Conservation (phyloP, 495 filamentous ascomycete species). For the Bacidia gigantensis region DNA sequence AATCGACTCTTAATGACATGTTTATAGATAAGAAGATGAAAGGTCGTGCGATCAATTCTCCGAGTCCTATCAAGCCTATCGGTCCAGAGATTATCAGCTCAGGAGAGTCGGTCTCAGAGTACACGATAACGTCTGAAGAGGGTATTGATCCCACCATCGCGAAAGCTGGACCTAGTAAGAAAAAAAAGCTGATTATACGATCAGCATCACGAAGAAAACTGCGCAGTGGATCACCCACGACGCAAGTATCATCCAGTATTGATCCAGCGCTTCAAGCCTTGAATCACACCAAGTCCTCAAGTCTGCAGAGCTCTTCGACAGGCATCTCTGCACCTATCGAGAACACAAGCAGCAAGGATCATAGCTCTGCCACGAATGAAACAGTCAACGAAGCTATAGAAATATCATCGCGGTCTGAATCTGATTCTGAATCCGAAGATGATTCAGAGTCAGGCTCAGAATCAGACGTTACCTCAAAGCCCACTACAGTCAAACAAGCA, state of each 20-base stretch:
- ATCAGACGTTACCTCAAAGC: background rate
- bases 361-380: background rate
- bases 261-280: slow-evolving; percentile 1
- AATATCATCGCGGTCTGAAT: background rate
- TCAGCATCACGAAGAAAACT: slow-evolving; percentile 1
- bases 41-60: slow-evolving; percentile 4
- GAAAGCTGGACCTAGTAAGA: slow-evolving; percentile 16
- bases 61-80: background rate
- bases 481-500: background rate
- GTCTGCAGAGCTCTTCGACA: background rate
- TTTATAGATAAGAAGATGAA: slow-evolving; percentile 11
- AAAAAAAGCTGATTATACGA: slow-evolving; percentile 5
- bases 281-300: background rate
- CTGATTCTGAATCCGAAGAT: background rate
- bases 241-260: background rate
- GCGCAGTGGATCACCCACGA: background rate
- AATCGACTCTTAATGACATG: slow-evolving; percentile 16
- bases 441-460: background rate
- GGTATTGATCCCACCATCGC: slow-evolving; percentile 2
- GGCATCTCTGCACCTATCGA: background rate
- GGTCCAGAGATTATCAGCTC: background rate
- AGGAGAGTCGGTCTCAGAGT: slow-evolving; percentile 3
- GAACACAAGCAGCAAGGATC: background rate
- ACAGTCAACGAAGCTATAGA: slow-evolving; percentile 3
- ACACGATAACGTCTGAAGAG: slow-evolving; percentile 8